Percentiles rank a stretch among this genome's conserved stretches.
Evolutionary conservation across 2,329 filamentous ascomycete genomes (phyloP).

Genomic region (Colletotrichum gigasporum): DNA sequence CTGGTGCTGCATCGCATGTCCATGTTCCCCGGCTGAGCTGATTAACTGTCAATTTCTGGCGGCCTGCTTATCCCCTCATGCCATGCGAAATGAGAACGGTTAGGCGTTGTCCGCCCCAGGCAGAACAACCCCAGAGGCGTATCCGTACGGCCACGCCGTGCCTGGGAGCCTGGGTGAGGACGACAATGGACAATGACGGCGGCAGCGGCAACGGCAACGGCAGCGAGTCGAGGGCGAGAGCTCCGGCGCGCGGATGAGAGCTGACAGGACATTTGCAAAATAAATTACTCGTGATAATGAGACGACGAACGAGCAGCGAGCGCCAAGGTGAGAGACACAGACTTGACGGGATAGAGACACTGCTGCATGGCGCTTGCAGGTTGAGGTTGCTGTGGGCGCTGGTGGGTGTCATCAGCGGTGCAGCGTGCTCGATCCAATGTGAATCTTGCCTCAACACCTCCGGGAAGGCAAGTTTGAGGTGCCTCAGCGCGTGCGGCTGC

Average conservation of each 20-base stretch:
- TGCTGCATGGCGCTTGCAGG: conserved; percentile 25
- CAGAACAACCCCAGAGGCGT: neutral
- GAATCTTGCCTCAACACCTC: neutral
- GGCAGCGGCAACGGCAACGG: too few relatives aligned
- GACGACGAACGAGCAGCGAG: conserved; percentile 3
- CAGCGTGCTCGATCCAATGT: neutral
- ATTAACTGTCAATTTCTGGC: conserved; percentile 5
- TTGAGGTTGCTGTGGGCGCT: conserved; percentile 1
- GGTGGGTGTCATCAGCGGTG: conserved; percentile 8
- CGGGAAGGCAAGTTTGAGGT: neutral
- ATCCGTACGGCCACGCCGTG: neutral
- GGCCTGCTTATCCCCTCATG: neutral
- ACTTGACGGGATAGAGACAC: conserved; percentile 12
- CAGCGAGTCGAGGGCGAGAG: too few relatives aligned
- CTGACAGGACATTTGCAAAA: neutral
- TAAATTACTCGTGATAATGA: neutral
- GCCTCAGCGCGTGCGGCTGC: neutral
- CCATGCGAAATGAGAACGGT: conserved; percentile 3
- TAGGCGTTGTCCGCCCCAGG: neutral
- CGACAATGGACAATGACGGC: too few relatives aligned
- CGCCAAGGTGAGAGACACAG: neutral
- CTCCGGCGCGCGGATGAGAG: neutral
- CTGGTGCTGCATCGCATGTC: neutral
- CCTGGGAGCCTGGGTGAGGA: neutral
- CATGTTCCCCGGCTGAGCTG: conserved; percentile 1